phyloP scores from a whole-genome alignment of 2,329 filamentous ascomycete species.

The Cladosporium sphaerospermum region DNA sequence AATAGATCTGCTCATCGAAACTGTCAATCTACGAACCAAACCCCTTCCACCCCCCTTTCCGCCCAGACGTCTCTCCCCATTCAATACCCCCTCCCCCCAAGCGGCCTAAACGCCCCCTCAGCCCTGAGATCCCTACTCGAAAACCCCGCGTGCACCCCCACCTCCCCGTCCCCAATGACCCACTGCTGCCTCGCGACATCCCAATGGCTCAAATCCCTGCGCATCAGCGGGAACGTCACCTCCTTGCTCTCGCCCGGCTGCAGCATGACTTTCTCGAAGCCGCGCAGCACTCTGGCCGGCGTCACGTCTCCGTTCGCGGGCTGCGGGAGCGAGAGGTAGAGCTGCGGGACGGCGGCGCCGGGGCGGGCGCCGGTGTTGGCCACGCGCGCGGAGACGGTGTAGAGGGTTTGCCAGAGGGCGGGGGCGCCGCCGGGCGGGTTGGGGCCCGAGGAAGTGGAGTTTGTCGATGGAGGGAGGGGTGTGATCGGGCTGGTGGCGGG shows the following conservation, averaged over 20 bases:
- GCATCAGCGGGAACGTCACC: constrained; percentile 34
- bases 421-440: constrained; percentile 43
- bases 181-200: constrained; percentile 36
- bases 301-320: constrained; percentile 32
- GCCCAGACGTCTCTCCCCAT: too few relatives aligned
- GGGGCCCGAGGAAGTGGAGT: constrained; percentile 21
- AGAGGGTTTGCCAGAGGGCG: constrained; percentile 48
- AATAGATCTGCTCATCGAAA: too few relatives aligned
- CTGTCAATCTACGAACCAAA: too few relatives aligned
- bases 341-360: constrained; percentile 49
- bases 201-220: constrained; percentile 40
- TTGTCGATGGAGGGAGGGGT: constrained; percentile 48
- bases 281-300: constrained; percentile 34
- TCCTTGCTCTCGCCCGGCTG: constrained; percentile 18
- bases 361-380: constrained; percentile 45
- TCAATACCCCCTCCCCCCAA: too few relatives aligned
- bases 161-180: constrained; percentile 22
- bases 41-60: too few relatives aligned
- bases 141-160: constrained; percentile 21
- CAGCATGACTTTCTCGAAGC: constrained; percentile 36
- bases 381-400: constrained; percentile 42
- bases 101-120: constrained; percentile 13
- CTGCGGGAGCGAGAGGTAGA: constrained; percentile 48
- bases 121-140: constrained; percentile 23
- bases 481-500: constrained; percentile 98